Conservation (phyloP, 2,329 filamentous ascomycete species). For the Ophiostoma novo-ulmi region DNA sequence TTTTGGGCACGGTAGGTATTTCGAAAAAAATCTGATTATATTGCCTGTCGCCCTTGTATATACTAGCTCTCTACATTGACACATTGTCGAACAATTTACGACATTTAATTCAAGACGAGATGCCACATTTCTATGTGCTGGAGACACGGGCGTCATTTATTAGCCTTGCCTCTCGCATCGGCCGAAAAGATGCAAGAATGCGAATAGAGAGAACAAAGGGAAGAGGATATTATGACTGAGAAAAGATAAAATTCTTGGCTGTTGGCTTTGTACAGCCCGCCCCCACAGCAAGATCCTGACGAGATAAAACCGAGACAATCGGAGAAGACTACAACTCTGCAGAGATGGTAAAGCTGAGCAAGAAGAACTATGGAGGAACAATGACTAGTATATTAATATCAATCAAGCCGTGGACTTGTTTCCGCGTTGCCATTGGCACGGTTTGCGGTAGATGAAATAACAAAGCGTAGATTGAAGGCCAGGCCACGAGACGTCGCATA, state of each 20-base stretch:
- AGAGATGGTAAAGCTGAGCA: not conserved
- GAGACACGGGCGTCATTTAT: not conserved
- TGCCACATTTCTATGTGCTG: not conserved
- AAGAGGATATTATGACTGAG: not conserved
- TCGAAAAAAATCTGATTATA: not conserved
- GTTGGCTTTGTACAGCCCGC: conserved; percentile 4
- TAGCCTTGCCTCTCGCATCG: conserved; percentile 6
- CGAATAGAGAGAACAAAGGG: not conserved
- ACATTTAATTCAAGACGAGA: not conserved
- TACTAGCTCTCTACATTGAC: not conserved
- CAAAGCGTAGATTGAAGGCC: not conserved
- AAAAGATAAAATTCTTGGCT: not conserved
- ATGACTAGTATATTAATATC: not conserved
- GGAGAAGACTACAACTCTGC: not conserved
- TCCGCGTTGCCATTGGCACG: not conserved
- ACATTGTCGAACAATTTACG: not conserved
- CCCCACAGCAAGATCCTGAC: not conserved
- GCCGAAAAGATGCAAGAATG: not conserved
- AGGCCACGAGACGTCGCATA: not conserved
- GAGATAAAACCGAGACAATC: conserved; percentile 8
- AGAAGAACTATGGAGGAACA: not conserved
- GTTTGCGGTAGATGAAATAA: not conserved
- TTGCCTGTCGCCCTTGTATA: not conserved
- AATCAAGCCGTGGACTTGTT: not conserved
- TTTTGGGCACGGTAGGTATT: not conserved